A percentile compares a stretch with the other conserved stretches of the same genome.
Conservation (phyloP, 805 yeast genomes). For the Candida boidinii region DNA sequence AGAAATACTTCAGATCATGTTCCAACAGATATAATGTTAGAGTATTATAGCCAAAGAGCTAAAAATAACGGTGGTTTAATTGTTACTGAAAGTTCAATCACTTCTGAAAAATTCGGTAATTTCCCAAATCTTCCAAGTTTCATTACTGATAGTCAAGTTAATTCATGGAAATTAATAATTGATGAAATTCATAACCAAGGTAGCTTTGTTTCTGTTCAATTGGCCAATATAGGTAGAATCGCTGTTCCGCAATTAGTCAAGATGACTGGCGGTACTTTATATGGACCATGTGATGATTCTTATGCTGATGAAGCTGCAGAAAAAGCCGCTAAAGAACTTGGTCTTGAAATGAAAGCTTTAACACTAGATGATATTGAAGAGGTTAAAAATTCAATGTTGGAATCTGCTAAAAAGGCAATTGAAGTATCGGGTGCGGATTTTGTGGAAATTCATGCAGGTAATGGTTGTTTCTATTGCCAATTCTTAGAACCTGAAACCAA, state of each 20-base stretch:
- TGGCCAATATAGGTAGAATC: slow-evolving; percentile 38
- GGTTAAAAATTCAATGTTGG: slow-evolving; percentile 30
- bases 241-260: slow-evolving; percentile 14
- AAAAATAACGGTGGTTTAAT: slow-evolving; percentile 38
- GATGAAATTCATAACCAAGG: slow-evolving; percentile 39
- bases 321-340: slow-evolving; percentile 24
- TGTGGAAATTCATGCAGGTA: slow-evolving; percentile 33
- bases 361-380: slow-evolving; percentile 31
- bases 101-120: slow-evolving; percentile 32
- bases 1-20: slow-evolving; percentile 24
- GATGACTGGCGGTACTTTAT: slow-evolving; percentile 25
- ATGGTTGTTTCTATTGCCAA: slow-evolving; percentile 33
- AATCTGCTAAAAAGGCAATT: slow-evolving; percentile 33
- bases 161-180: slow-evolving; percentile 38
- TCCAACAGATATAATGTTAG: slow-evolving; percentile 32
- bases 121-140: slow-evolving; percentile 40
- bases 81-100: slow-evolving; percentile 47
- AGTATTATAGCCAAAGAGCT: slow-evolving; percentile 46
- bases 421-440: slow-evolving; percentile 31
- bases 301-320: slow-evolving; percentile 19
- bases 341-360: slow-evolving; percentile 40
- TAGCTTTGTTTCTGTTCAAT: slow-evolving; percentile 35
- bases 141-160: slow-evolving; percentile 34
- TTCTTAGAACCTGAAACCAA: slow-evolving; percentile 28
- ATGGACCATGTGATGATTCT: slow-evolving; percentile 19